Evolutionary conservation across 352 stramenopile species (phyloP).

Genomic region (Phytopythium ostracodes): DNA sequence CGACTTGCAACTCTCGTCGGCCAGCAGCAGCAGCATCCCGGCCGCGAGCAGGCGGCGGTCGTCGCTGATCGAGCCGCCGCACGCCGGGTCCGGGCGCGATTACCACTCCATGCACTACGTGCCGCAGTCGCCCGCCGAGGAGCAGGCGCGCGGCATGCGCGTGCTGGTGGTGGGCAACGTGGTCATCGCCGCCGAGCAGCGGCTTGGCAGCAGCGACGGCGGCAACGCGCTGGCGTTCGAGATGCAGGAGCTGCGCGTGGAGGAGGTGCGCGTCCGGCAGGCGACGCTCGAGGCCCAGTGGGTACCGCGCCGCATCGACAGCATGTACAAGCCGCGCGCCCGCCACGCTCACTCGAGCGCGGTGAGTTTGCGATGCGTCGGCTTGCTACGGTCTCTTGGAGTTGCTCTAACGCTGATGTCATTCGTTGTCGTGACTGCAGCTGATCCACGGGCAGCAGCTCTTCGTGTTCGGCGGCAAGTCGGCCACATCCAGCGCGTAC

Average conservation of each 20-base stretch:
- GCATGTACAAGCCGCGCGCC: conserved; percentile 55
- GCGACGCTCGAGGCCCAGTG: conserved; percentile 49
- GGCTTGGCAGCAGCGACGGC: conserved; percentile 7
- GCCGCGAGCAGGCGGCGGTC: not conserved
- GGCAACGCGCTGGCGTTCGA: conserved; percentile 31
- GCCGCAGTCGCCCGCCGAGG: conserved; percentile 26
- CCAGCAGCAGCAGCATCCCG: conserved; percentile 8
- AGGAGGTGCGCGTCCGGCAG: conserved; percentile 57
- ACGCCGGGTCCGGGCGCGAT: conserved; percentile 32
- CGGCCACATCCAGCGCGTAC: conserved; percentile 35
- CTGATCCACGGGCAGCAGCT: conserved; percentile 50
- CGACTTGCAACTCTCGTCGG: conserved; percentile 14
- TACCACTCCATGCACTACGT: conserved; percentile 80
- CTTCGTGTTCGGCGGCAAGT: conserved; percentile 72
- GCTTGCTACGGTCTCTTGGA: not conserved
- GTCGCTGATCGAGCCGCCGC: conserved; percentile 9
- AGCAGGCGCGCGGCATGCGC: conserved; percentile 29
- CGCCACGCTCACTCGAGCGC: conserved; percentile 61
- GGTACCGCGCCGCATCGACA: conserved; percentile 31
- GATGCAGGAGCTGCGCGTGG: conserved; percentile 44
- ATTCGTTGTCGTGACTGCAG: conserved; percentile 10
- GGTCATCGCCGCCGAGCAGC: conserved; percentile 23
- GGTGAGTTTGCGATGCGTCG: conserved; percentile 16
- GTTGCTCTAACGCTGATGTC: not conserved
- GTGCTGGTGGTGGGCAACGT: conserved; percentile 69